Evolutionary conservation across 139 green algal genomes (phyloP).

Genomic region (Coccomyxa sp.): DNA sequence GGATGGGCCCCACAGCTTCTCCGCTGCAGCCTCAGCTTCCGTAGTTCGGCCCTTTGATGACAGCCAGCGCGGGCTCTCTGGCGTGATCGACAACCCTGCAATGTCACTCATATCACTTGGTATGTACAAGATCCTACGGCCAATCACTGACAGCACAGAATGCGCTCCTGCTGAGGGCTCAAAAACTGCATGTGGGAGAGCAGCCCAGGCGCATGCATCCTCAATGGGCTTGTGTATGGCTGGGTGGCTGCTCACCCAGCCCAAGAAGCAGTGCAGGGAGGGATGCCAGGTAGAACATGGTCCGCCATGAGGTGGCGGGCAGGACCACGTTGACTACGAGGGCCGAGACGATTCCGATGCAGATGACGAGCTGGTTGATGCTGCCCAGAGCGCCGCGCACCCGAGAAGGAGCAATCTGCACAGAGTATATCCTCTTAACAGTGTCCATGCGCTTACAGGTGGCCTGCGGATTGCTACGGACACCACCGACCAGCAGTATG

Average conservation of each 20-base stretch:
- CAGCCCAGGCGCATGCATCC: neutral
- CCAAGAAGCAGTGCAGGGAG: constrained; percentile 69
- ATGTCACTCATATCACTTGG: neutral
- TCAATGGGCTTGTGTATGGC: neutral
- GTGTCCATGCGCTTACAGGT: too few relatives aligned
- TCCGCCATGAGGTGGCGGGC: constrained; percentile 65
- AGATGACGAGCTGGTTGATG: constrained; percentile 97
- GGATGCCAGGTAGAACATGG: constrained; percentile 77
- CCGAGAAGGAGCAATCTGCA: constrained; percentile 3
- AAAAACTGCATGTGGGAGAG: neutral
- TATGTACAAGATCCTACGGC: neutral
- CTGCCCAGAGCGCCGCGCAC: constrained; percentile 81
- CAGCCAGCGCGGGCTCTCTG: constrained; percentile 85
- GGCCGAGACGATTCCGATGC: constrained; percentile 89
- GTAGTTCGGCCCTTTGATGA: constrained; percentile 31
- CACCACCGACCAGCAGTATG: too few relatives aligned
- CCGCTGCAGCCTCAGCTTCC: constrained; percentile 51
- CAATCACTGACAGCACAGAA: neutral
- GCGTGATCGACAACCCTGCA: constrained; percentile 69
- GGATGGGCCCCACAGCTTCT: constrained; percentile 58
- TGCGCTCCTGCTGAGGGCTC: neutral
- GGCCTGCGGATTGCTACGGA: too few relatives aligned
- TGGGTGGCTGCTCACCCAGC: constrained; percentile 44
- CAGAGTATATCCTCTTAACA: too few relatives aligned
- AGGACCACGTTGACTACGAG: constrained; percentile 85